Conservation (phyloP, 2,329 filamentous ascomycete genomes). For the Phialocephala sp. region DNA sequence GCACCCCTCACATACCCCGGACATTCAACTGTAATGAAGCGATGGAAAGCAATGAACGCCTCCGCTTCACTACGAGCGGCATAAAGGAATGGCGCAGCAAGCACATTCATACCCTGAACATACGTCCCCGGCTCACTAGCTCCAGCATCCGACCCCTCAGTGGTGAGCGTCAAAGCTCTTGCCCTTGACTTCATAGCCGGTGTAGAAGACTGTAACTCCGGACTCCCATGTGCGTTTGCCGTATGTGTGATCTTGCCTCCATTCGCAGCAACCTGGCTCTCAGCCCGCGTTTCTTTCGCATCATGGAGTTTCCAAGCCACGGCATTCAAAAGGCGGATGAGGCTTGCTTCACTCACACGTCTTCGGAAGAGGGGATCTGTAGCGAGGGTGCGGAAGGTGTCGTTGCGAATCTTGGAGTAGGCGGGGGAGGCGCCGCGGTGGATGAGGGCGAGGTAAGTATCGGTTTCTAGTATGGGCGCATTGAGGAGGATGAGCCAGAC, state of each 20-base stretch:
- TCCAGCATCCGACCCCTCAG: constrained; percentile 66
- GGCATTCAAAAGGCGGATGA: constrained; percentile 93
- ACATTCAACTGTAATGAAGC: constrained; percentile 84
- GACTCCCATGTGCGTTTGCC: constrained; percentile 38
- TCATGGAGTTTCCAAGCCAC: constrained; percentile 94
- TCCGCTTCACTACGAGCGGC: constrained; percentile 93
- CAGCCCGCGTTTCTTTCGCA: constrained; percentile 55
- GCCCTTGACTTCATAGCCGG: constrained; percentile 49
- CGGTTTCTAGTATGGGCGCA: constrained; percentile 81
- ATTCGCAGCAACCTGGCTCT: constrained; percentile 22
- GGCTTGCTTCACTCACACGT: constrained; percentile 90
- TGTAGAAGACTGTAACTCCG: constrained; percentile 36
- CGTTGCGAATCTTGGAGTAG: constrained; percentile 97
- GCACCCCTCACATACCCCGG: constrained; percentile 93
- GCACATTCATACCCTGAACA: constrained; percentile 98
- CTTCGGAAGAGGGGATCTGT: constrained; percentile 97
- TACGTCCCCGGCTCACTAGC: constrained; percentile 79
- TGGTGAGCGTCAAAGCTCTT: constrained; percentile 65
- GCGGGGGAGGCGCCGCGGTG: constrained; percentile 93
- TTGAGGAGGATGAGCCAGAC: constrained; percentile 95
- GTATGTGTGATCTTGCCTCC: constrained; percentile 32
- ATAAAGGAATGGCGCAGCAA: constrained; percentile 94
- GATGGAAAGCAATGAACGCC: constrained; percentile 89
- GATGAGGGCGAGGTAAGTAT: constrained; percentile 87
- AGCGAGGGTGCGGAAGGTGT: constrained; percentile 94